Percentiles rank a stretch among this genome's conserved stretches.
Conservation (phyloP, 139 green algal species). For the Micractinium conductrix region DNA sequence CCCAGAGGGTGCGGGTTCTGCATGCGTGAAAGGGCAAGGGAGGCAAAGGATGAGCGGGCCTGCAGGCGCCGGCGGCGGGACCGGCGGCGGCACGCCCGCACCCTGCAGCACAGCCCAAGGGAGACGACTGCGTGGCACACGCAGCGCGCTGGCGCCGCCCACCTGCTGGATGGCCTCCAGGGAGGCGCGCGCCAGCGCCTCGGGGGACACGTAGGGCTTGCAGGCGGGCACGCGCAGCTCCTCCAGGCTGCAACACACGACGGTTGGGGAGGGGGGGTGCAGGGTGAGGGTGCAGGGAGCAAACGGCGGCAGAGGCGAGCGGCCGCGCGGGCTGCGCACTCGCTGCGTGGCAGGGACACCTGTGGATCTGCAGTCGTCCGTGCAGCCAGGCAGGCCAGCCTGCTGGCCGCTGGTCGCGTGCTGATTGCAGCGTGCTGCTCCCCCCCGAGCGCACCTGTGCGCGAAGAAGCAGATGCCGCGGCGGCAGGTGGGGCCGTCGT, state of each 20-base stretch:
- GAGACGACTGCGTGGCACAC: no score
- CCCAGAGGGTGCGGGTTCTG: slow-evolving; percentile 49
- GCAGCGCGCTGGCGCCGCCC: no score
- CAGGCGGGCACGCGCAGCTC: slow-evolving; percentile 42
- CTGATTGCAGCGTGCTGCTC: no score
- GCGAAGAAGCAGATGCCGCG: slow-evolving; percentile 94
- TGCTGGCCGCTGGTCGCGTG: background rate
- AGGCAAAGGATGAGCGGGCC: no score
- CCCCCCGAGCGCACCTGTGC: slow-evolving; percentile 53
- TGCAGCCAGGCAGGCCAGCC: background rate
- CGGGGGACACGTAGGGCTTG: slow-evolving; percentile 48
- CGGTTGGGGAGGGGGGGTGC: background rate
- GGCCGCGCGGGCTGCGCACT: no score
- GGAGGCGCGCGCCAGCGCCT: slow-evolving; percentile 46
- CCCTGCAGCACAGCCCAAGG: no score
- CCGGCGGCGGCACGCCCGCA: no score
- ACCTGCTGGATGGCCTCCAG: slow-evolving; percentile 52
- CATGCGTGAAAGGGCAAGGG: no score
- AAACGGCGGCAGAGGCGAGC: no score
- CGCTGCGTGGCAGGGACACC: background rate
- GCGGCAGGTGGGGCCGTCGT: slow-evolving; percentile 75
- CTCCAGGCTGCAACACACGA: slow-evolving; percentile 10
- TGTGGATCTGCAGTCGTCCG: background rate
- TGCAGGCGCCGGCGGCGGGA: no score
- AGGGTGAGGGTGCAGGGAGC: background rate